Evolutionary conservation across 2,329 filamentous ascomycete species (phyloP).

Genomic region (Claviceps purpurea): DNA sequence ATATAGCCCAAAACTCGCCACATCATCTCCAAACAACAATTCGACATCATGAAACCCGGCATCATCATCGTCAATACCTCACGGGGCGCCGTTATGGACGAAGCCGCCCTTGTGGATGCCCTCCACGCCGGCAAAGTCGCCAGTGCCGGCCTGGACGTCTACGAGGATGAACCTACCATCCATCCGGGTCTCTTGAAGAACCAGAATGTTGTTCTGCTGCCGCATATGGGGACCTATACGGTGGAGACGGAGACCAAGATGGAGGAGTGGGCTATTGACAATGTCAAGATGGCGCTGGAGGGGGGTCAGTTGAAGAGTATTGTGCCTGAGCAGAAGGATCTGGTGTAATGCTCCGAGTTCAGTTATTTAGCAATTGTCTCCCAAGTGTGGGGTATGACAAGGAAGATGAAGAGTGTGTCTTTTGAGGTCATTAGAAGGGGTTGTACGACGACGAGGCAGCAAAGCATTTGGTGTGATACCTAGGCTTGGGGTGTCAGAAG

Average conservation of each 20-base stretch:
- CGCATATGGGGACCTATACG: constrained; percentile 80
- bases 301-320: constrained; percentile 50
- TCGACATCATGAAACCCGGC: constrained; percentile 64
- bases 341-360: constrained; percentile 9
- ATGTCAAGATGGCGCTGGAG: constrained; percentile 50
- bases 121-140: constrained; percentile 56
- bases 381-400: too few relatives aligned
- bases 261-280: constrained; percentile 64
- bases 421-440: too few relatives aligned
- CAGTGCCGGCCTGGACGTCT: constrained; percentile 67
- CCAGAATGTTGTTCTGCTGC: constrained; percentile 58
- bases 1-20: constrained; percentile 51
- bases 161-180: constrained; percentile 65
- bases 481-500: too few relatives aligned
- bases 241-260: constrained; percentile 51
- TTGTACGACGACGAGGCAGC: too few relatives aligned
- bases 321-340: constrained; percentile 53
- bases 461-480: too few relatives aligned
- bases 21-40: constrained; percentile 58
- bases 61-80: constrained; percentile 73
- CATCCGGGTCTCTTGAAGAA: constrained; percentile 61
- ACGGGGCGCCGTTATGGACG: constrained; percentile 70
- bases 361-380: too few relatives aligned
- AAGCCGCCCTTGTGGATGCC: constrained; percentile 63
- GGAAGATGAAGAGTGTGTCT: too few relatives aligned